Percentiles rank a stretch among this genome's conserved stretches.
These are phyloP conservation scores for Podospora pseudopauciseta DNA, from an alignment of 495 filamentous ascomycete genomes.

Conservation along the genomic window DNA sequence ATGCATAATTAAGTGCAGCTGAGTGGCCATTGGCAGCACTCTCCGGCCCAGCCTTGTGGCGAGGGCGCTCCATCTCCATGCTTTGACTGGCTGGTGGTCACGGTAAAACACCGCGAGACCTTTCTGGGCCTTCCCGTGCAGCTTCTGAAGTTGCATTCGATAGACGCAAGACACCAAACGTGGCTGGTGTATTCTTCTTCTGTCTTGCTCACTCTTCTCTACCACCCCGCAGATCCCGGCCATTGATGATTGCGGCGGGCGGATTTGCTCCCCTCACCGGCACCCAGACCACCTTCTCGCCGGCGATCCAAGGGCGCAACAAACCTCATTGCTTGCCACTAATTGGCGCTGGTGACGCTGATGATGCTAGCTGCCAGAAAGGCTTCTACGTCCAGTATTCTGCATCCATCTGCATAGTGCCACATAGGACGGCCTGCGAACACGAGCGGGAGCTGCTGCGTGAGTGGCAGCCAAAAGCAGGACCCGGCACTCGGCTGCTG, in stretches of 20 bases:
- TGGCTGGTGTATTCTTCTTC: constrained; percentile 9
- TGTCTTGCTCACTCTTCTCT: background rate
- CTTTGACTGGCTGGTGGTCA: constrained; percentile 29
- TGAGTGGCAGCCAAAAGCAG: constrained; percentile 11
- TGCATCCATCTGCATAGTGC: constrained; percentile 14
- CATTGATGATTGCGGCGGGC: background rate
- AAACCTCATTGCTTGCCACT: constrained; percentile 14
- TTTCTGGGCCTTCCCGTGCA: constrained; percentile 12
- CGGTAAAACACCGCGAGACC: constrained; percentile 27
- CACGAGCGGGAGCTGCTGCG: constrained; percentile 2
- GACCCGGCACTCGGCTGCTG: constrained; percentile 6
- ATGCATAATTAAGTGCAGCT: constrained; percentile 31
- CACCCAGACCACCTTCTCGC: background rate
- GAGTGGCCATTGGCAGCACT: constrained; percentile 27
- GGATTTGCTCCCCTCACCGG: constrained; percentile 1
- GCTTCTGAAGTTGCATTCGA: background rate
- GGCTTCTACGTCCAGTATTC: constrained; percentile 3
- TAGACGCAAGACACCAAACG: constrained; percentile 14
- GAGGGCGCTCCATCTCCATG: constrained; percentile 16
- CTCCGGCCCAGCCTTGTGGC: constrained; percentile 31
- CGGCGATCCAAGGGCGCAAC: constrained; percentile 3
- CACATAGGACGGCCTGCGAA: constrained; percentile 5
- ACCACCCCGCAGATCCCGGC: constrained; percentile 9
- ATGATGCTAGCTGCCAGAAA: constrained; percentile 9
- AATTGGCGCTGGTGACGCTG: constrained; percentile 23